A percentile compares a stretch with the other conserved stretches of the same genome.
Conservation (phyloP, 2,329 filamentous ascomycete genomes). For the Monilinia aucupariae region DNA sequence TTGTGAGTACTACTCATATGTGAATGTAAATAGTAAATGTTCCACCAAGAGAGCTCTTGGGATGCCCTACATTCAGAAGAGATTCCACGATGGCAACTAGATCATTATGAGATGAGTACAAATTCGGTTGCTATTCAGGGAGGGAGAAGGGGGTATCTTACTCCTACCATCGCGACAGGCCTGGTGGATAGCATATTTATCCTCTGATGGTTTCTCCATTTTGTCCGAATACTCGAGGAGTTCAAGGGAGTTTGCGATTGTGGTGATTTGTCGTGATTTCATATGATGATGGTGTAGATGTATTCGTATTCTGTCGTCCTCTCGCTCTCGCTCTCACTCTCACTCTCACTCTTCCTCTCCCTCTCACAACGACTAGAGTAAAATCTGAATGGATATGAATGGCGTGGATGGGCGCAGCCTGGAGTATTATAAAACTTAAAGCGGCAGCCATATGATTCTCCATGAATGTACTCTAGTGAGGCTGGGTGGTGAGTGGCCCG, state of each 20-base stretch:
- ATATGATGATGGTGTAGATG: too few species aligned
- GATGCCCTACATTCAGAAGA: slow-evolving; percentile 55
- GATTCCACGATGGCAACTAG: slow-evolving; percentile 68
- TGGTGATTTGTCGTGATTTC: too few species aligned
- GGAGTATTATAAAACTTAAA: not conserved
- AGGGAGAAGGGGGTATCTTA: slow-evolving; percentile 41
- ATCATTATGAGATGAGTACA: slow-evolving; percentile 31
- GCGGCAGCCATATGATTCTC: not conserved
- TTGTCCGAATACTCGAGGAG: not conserved
- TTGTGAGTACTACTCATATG: slow-evolving; percentile 14
- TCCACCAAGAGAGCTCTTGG: not conserved
- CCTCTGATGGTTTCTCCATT: slow-evolving; percentile 31
- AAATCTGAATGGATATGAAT: too few species aligned
- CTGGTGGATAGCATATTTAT: slow-evolving; percentile 79
- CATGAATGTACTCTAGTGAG: too few species aligned
- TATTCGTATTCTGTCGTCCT: too few species aligned
- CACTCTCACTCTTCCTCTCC: too few species aligned
- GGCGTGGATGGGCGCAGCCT: too few species aligned
- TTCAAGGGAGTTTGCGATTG: not conserved
- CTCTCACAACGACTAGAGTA: too few species aligned
- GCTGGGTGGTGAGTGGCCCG: not conserved
- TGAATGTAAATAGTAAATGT: not conserved
- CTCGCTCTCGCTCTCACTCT: too few species aligned
- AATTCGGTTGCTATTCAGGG: slow-evolving; percentile 9
- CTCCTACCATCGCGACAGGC: slow-evolving; percentile 80